Evolutionary conservation across 768 basidiomycete species (phyloP).

Genomic region (Rubroboletus pulcherrimus): DNA sequence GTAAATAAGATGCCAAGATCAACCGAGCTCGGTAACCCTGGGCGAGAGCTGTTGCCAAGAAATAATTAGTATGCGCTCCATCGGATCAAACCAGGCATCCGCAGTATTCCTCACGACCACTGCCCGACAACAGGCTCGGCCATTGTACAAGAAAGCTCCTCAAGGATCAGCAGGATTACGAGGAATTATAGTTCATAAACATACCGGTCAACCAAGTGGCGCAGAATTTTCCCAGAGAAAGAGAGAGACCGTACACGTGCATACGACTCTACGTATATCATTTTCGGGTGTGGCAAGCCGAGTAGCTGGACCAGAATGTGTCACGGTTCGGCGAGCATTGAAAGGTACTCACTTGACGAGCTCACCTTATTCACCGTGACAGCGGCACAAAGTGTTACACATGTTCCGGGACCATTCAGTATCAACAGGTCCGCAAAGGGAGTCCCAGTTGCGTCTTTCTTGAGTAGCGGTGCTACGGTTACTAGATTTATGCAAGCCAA

Average conservation of each 20-base stretch:
- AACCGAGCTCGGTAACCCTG: background rate
- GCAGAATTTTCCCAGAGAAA: conserved; percentile 78
- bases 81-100: conserved; percentile 61
- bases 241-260: conserved; percentile 81
- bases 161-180: background rate
- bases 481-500: conserved; percentile 58
- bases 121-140: conserved; percentile 52
- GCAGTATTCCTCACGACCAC: conserved; percentile 45
- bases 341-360: conserved; percentile 4
- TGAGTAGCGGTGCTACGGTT: conserved; percentile 48
- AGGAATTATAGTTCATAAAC: conserved; percentile 52
- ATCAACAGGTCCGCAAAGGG: conserved; percentile 72
- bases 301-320: conserved; percentile 52
- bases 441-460: conserved; percentile 7
- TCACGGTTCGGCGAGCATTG: conserved; percentile 5
- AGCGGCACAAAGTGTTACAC: conserved; percentile 71
- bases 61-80: background rate
- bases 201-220: conserved; percentile 78
- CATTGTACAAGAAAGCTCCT: conserved; percentile 87
- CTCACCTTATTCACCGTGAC: conserved; percentile 70
- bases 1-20: background rate
- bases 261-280: conserved; percentile 93
- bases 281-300: conserved; percentile 61
- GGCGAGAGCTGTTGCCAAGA: background rate
- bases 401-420: conserved; percentile 95